A percentile compares a stretch with the other conserved stretches of the same genome.
Conservation (phyloP, 371 early-diverging fungal genomes). For the Chytridium lagenaria region DNA sequence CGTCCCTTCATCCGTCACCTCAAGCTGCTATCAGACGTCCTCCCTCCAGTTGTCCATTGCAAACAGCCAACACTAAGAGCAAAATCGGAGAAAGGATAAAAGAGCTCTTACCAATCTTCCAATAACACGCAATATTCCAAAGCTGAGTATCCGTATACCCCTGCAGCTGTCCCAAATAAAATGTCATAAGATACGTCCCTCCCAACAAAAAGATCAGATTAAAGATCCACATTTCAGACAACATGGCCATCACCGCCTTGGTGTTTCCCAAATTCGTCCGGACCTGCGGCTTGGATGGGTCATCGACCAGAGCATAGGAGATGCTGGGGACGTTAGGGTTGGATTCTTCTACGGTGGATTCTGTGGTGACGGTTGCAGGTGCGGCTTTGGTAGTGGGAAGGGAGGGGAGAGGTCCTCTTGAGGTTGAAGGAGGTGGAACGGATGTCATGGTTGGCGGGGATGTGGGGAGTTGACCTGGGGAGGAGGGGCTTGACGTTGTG, state of each 20-base stretch:
- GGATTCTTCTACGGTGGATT: neutral
- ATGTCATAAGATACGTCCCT: slow-evolving; percentile 49
- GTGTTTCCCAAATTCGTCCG: slow-evolving; percentile 59
- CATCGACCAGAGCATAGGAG: slow-evolving; percentile 45
- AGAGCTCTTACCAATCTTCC: slow-evolving; percentile 52
- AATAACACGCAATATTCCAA: slow-evolving; percentile 57
- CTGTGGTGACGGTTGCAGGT: neutral
- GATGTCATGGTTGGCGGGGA: neutral
- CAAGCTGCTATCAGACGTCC: too few relatives aligned
- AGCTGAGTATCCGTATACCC: slow-evolving; percentile 47
- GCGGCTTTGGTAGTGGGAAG: neutral
- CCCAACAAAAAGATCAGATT: slow-evolving; percentile 52
- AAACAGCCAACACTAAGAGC: too few relatives aligned
- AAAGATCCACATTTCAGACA: slow-evolving; percentile 58
- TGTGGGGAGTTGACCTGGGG: neutral
- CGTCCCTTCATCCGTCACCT: too few relatives aligned
- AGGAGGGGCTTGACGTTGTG: slow-evolving; percentile 5
- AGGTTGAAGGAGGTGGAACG: neutral
- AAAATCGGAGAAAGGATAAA: neutral
- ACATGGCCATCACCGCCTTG: slow-evolving; percentile 49
- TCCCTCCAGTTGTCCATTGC: too few relatives aligned
- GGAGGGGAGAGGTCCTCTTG: neutral
- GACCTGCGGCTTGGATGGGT: slow-evolving; percentile 22
- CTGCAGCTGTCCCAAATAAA: slow-evolving; percentile 41
- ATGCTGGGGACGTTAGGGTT: slow-evolving; percentile 36